Evolutionary conservation across 2,329 filamentous ascomycete species (phyloP).

Genomic region (Reticulascus tulasneorum): DNA sequence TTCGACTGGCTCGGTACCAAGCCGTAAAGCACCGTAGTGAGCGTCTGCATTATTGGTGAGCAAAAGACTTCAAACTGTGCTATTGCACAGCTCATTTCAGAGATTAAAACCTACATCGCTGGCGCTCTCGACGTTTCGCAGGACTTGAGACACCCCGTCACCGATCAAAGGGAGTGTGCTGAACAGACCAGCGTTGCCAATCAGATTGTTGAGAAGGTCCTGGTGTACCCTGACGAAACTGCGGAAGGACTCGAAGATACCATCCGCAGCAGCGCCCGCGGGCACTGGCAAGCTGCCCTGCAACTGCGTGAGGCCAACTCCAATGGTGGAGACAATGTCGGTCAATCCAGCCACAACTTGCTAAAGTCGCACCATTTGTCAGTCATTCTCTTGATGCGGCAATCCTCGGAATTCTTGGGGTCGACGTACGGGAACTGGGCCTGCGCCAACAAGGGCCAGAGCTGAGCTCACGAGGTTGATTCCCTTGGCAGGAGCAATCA

Average conservation of each 20-base stretch:
- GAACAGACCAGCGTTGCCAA: conserved; percentile 28
- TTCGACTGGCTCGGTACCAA: no score
- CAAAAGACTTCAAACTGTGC: no score
- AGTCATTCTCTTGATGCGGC: not conserved
- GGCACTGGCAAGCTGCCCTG: conserved; percentile 11
- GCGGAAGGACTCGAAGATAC: conserved; percentile 23
- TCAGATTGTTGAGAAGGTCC: conserved; percentile 27
- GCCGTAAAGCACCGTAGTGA: no score
- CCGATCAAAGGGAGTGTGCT: conserved; percentile 22
- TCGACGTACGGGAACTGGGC: conserved; percentile 24
- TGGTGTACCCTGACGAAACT: conserved; percentile 27
- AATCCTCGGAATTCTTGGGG: not conserved
- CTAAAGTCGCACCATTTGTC: no score
- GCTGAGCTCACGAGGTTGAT: conserved; percentile 22
- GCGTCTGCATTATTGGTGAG: no score
- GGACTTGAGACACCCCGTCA: conserved; percentile 19
- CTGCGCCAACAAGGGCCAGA: conserved; percentile 21
- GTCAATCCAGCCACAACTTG: conserved; percentile 24
- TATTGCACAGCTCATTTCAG: no score
- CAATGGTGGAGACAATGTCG: conserved; percentile 22
- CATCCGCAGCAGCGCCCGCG: conserved; percentile 8
- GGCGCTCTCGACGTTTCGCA: conserved; percentile 19
- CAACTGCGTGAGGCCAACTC: conserved; percentile 15
- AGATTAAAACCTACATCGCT: conserved; percentile 20
- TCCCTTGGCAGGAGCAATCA: conserved; percentile 20